A percentile compares a stretch with the other conserved stretches of the same genome.
Conservation (phyloP, 2,329 filamentous ascomycete genomes). For the Samsoniella hepiali region DNA sequence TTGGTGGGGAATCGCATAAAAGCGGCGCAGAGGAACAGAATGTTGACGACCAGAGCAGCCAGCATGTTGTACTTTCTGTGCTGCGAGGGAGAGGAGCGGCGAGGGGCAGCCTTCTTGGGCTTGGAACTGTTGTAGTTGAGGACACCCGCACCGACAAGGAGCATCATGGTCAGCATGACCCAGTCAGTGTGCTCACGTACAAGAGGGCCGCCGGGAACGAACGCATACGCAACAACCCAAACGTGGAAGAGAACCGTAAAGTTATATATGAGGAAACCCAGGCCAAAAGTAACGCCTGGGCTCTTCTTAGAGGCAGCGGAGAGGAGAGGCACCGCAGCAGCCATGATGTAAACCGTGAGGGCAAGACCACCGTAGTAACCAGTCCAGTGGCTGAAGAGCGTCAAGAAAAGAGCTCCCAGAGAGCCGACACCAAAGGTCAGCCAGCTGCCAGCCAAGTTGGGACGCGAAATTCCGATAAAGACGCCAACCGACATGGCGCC, state of each 20-base stretch:
- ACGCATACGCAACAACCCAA: slow-evolving; percentile 97
- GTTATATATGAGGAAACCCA: slow-evolving; percentile 90
- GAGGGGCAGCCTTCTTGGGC: slow-evolving; percentile 35
- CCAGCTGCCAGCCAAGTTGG: slow-evolving; percentile 72
- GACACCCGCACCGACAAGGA: slow-evolving; percentile 78
- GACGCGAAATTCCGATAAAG: slow-evolving; percentile 69
- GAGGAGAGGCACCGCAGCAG: slow-evolving; percentile 72
- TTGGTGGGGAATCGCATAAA: slow-evolving; percentile 91
- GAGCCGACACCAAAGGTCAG: slow-evolving; percentile 74
- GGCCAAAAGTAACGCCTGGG: slow-evolving; percentile 77
- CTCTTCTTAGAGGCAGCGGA: slow-evolving; percentile 71
- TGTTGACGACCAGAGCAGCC: slow-evolving; percentile 70
- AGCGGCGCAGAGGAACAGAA: slow-evolving; percentile 74
- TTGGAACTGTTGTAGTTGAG: slow-evolving; percentile 63
- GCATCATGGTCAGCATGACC: slow-evolving; percentile 86
- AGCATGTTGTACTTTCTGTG: slow-evolving; percentile 52
- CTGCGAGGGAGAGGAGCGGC: slow-evolving; percentile 33
- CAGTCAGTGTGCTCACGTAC: slow-evolving; percentile 94
- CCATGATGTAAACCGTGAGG: slow-evolving; percentile 77
- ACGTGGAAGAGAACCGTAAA: slow-evolving; percentile 95
- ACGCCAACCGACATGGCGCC: slow-evolving; percentile 83
- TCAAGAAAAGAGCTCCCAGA: slow-evolving; percentile 74
- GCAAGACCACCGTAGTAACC: slow-evolving; percentile 83
- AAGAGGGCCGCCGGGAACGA: slow-evolving; percentile 89
- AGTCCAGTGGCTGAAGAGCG: slow-evolving; percentile 74